These are phyloP conservation scores for Didymella glomerata DNA, from an alignment of 2,329 filamentous ascomycete genomes.

Conservation along the genomic window DNA sequence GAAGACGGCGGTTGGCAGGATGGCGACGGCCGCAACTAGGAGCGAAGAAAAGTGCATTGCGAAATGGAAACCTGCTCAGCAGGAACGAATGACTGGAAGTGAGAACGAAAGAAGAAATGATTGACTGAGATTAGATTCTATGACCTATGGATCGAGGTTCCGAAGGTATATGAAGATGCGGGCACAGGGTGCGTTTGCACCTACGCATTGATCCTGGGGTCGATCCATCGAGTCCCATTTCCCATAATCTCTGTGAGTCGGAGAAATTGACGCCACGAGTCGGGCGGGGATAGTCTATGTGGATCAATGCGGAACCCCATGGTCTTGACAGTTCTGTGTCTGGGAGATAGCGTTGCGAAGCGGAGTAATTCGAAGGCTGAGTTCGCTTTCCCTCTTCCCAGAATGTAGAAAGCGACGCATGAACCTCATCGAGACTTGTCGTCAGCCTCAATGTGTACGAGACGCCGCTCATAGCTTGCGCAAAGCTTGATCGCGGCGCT, in stretches of 20 bases:
- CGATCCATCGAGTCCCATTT: conserved; percentile 11
- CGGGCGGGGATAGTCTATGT: neutral
- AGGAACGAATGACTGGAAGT: conserved; percentile 26
- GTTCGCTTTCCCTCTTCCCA: neutral
- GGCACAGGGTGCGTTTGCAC: neutral
- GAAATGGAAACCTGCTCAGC: conserved; percentile 33
- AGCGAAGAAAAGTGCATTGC: conserved; percentile 40
- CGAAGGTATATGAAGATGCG: conserved; percentile 11
- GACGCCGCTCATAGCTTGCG: conserved; percentile 8
- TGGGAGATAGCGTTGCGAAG: neutral
- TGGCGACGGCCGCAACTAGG: conserved; percentile 34
- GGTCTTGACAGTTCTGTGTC: neutral
- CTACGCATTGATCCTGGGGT: conserved; percentile 10
- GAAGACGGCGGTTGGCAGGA: conserved; percentile 32
- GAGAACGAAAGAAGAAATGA: conserved; percentile 6
- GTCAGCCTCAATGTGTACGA: neutral
- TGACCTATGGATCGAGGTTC: neutral
- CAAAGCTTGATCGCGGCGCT: conserved; percentile 5
- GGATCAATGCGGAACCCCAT: neutral
- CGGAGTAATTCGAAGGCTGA: neutral
- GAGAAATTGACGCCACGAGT: neutral
- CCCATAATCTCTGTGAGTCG: conserved; percentile 1
- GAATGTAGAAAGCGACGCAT: neutral
- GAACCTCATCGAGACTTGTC: neutral
- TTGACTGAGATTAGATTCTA: neutral